Evolutionary conservation across 106 monocot species (phyloP), one percentile per base, ranked within the genome.

Genomic region (Apostasia shenzhenica): DNA sequence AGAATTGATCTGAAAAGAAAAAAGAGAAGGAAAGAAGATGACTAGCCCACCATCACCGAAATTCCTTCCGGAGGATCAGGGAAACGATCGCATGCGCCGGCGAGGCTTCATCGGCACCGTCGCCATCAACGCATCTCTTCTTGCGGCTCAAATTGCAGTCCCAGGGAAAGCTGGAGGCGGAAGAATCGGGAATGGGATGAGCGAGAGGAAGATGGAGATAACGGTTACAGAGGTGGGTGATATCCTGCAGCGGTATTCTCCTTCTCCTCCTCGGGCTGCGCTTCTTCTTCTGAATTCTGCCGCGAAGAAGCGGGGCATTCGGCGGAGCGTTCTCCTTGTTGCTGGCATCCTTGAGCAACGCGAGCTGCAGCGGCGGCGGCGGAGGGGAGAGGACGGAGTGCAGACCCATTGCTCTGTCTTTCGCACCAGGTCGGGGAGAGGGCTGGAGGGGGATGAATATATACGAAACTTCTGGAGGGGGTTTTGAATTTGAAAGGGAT

Each of bases 331-430:
- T 63, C 14, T 63, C 63, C 40, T 63, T 63, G 46, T 63, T 7
- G n/a, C 43, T 47, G 63, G 6, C 50, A 8, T 50, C 50, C 50
- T 8, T 4, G 8, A 50, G 50, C 50, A 50, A 50, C 4, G 50
- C 50, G 6, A 63, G 5, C 12, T 26, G 26, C 26, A 26, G 26
- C 26, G 26, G 26, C 26, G 26, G 26, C 26, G 26, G 26, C 26
- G 26, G 26, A 26, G 26, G 26, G 26, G 46, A 63, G 46, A 0
- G 46, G 46, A 61, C 3, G 43, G 63, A 47, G 3, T 0, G 46
- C 38, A 63, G 6, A 47, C 63, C 63, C 63, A 63, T 63, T 63
- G 41, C 14, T 42, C 14, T 59, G 26, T 61, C 61, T 43, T 61
- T 10, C 42, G 11, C 61, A n/a, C 12, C 61, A 0, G 40, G 41